phyloP scores from a whole-genome alignment of 1,139 yeast genomes.

The Geotrichum macrosporum region DNA sequence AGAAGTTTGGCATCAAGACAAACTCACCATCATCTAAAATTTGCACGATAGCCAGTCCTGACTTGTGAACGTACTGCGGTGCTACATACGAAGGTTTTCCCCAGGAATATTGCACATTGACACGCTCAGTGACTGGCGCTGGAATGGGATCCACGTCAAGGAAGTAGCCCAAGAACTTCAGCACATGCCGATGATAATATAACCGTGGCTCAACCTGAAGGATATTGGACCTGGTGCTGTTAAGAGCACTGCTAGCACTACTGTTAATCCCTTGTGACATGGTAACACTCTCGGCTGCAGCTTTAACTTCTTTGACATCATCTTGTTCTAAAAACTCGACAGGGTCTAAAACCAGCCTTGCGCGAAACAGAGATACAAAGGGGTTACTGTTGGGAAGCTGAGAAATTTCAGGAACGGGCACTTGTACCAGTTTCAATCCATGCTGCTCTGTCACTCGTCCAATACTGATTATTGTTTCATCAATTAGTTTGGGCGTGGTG shows the following conservation, averaged over 20 bases:
- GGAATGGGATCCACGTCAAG: slow-evolving; percentile 68
- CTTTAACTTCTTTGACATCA: too few species aligned
- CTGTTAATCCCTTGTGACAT: not conserved
- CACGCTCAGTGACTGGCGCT: slow-evolving; percentile 32
- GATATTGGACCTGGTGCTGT: not conserved
- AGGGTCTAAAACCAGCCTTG: slow-evolving; percentile 43
- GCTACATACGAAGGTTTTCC: slow-evolving; percentile 77
- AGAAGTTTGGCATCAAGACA: slow-evolving; percentile 46
- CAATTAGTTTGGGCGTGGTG: slow-evolving; percentile 82
- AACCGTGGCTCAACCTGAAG: slow-evolving; percentile 43
- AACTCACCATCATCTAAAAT: slow-evolving; percentile 75
- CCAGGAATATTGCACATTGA: slow-evolving; percentile 75
- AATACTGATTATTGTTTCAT: slow-evolving; percentile 80
- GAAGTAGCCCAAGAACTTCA: slow-evolving; percentile 67
- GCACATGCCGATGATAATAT: slow-evolving; percentile 58
- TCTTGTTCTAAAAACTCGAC: too few species aligned
- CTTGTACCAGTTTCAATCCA: slow-evolving; percentile 83
- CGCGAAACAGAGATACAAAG: slow-evolving; percentile 77
- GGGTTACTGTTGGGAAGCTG: slow-evolving; percentile 74
- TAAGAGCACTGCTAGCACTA: not conserved
- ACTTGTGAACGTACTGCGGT: slow-evolving; percentile 83
- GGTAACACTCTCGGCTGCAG: not conserved
- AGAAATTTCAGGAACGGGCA: slow-evolving; percentile 86
- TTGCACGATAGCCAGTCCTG: slow-evolving; percentile 89
- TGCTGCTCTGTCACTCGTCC: slow-evolving; percentile 78